Percentiles rank a stretch among this genome's conserved stretches.
These are phyloP conservation scores for Aspergillus sp. DNA, from an alignment of 2,329 filamentous ascomycete genomes.

Conservation along the genomic window DNA sequence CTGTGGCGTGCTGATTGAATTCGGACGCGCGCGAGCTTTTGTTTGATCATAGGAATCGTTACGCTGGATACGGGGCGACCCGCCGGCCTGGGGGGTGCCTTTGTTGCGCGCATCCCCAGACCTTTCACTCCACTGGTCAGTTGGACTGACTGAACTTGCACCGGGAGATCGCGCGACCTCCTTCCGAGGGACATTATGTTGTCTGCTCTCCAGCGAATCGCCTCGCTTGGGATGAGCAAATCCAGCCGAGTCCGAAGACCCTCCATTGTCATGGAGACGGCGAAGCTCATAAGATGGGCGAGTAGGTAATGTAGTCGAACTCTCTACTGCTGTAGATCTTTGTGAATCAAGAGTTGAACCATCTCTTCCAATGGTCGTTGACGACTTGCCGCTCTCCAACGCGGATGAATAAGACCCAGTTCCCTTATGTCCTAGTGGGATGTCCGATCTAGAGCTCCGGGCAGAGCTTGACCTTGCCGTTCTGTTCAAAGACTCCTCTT, in stretches of 20 bases:
- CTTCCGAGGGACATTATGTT: conserved; percentile 62
- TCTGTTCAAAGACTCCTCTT: conserved; percentile 22
- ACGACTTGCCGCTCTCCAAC: conserved; percentile 27
- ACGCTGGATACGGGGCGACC: conserved; percentile 51
- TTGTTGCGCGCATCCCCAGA: conserved; percentile 40
- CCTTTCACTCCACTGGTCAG: conserved; percentile 32
- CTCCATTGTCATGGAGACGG: conserved; percentile 54
- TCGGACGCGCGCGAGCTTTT: conserved; percentile 42
- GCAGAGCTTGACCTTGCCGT: conserved; percentile 50
- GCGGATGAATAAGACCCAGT: conserved; percentile 42
- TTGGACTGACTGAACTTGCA: conserved; percentile 32
- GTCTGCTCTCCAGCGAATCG: conserved; percentile 58
- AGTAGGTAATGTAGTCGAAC: conserved; percentile 36
- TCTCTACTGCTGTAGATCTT: conserved; percentile 32
- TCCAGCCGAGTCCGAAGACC: conserved; percentile 41
- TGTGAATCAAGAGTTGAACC: conserved; percentile 17
- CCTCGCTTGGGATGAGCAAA: conserved; percentile 54
- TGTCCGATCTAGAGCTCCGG: conserved; percentile 46
- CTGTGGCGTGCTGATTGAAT: conserved; percentile 46
- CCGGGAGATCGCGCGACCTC: conserved; percentile 51
- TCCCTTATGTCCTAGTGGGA: conserved; percentile 39
- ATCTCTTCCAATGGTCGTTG: conserved; percentile 34
- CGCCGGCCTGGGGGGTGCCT: conserved; percentile 42
- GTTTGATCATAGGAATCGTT: conserved; percentile 39
- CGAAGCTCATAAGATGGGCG: conserved; percentile 60